phyloP scores from a whole-genome alignment of 2,329 filamentous ascomycete genomes.

The Clarireedia sp. region DNA sequence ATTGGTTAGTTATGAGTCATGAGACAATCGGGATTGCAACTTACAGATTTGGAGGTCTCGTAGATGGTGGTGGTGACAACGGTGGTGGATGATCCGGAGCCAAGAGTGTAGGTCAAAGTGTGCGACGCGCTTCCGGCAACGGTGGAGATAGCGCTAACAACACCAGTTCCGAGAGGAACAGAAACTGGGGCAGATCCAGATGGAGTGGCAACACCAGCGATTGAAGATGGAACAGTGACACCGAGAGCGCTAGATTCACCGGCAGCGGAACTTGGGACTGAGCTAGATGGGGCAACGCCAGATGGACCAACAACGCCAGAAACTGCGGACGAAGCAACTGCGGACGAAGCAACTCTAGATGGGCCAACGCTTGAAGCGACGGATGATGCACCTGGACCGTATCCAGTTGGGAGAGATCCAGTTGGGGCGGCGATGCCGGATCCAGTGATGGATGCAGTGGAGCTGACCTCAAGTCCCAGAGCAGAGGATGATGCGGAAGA shows the following conservation, averaged over 20 bases:
- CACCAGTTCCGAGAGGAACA: constrained; percentile 14
- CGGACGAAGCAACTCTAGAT: not conserved
- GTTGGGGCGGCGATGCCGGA: not conserved
- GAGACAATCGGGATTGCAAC: too few species aligned
- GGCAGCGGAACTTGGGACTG: not conserved
- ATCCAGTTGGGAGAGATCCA: not conserved
- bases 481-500: not conserved
- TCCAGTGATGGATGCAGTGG: not conserved
- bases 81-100: constrained; percentile 35
- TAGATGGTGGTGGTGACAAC: constrained; percentile 37
- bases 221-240: not conserved
- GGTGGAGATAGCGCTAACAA: not conserved
- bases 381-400: not conserved
- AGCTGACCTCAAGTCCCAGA: not conserved
- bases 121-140: not conserved
- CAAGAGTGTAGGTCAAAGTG: constrained; percentile 35
- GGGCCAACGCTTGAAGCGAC: not conserved
- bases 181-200: not conserved
- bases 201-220: not conserved
- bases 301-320: not conserved
- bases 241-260: not conserved
- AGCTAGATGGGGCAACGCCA: not conserved
- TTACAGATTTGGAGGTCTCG: constrained; percentile 29
- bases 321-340: not conserved
- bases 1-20: too few species aligned